Evolutionary conservation across 2,329 filamentous ascomycete species (phyloP).

Genomic region (Acrodontium crateriforme): DNA sequence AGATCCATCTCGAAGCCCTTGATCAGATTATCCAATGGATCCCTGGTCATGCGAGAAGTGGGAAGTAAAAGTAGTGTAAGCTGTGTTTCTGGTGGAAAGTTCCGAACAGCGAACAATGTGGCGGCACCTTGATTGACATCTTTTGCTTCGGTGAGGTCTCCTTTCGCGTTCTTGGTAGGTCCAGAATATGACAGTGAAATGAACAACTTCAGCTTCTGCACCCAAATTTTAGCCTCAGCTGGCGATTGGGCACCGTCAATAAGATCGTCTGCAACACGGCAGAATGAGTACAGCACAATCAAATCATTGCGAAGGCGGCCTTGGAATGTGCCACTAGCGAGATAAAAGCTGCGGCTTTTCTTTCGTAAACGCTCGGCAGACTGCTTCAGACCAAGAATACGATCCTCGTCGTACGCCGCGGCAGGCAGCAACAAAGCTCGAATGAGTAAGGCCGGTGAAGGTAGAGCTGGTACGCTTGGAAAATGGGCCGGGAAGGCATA

Average conservation of each 20-base stretch:
- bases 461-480: constrained; percentile 34
- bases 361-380: constrained; percentile 43
- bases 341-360: constrained; percentile 62
- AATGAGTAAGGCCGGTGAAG: constrained; percentile 37
- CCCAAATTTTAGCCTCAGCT: constrained; percentile 43
- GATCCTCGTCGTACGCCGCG: constrained; percentile 41
- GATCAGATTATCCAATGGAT: constrained; percentile 50
- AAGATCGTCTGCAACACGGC: constrained; percentile 58
- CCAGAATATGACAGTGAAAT: constrained; percentile 39
- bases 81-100: constrained; percentile 40
- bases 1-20: constrained; percentile 58
- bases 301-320: constrained; percentile 55
- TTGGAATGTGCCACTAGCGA: constrained; percentile 56
- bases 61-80: constrained; percentile 48
- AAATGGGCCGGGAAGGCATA: constrained; percentile 49
- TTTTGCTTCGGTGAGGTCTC: constrained; percentile 14
- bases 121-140: constrained; percentile 18
- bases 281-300: constrained; percentile 58
- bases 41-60: constrained; percentile 38
- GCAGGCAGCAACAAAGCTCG: constrained; percentile 37
- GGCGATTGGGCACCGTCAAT: constrained; percentile 48
- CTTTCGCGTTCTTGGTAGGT: constrained; percentile 11
- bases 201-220: constrained; percentile 43
- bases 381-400: constrained; percentile 45
- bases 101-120: constrained; percentile 28